Base-by-base conservation (phyloP, 164 flowering plant species). In the Tinospora cordifolia region DNA sequence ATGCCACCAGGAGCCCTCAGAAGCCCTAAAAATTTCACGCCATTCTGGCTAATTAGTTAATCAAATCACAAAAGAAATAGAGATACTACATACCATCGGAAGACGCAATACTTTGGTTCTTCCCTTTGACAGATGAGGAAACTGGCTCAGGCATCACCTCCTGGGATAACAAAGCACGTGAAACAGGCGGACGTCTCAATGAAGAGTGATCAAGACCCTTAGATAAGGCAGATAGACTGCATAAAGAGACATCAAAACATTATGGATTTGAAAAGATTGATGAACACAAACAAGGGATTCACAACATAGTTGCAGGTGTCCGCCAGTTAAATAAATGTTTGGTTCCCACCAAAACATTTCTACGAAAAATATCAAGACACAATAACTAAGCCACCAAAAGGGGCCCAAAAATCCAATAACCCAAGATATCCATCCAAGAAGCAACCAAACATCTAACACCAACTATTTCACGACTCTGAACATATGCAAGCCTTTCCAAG, bases 111-210 rank as follows among this genome's bases (percentile, higher is more conserved):
- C 71, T 77, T 2, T 71, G 66, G 73, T 24, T 69, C 65, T 85
- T 85, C 30, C 77, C 83, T 69, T 79, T 82, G 22, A 54, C 22
- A 58, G 67, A 70, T 60, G 85, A 49, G 68, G 78, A 80, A 4
- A 69, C 73, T 66, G 81, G 68, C 34, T 84, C 91, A 30, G 89
- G 71, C 68, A 85, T 65, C 26, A 80, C 84, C 57, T 87, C 97
- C 40, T 84, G 93, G 30, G 93, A 86, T 51, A 87, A 75, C 25
- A 81, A 73, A 39, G 80, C 72, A 10, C 83, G 77, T 0, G 89
- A 75, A 26, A 84, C 86, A 68, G 87, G 88, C 27, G 93, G 87
- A 9, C 86, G 88, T 68, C 82, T 85, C 62, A 81, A 75, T 75
- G 81, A 74, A 26, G 85, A 58, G 79, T 75, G 83, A 19, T 90